A percentile compares a stretch with the other conserved stretches of the same genome.
Evolutionary conservation across 129 eudicot species (phyloP).

Genomic region (Gnaphalium uliginosum): DNA sequence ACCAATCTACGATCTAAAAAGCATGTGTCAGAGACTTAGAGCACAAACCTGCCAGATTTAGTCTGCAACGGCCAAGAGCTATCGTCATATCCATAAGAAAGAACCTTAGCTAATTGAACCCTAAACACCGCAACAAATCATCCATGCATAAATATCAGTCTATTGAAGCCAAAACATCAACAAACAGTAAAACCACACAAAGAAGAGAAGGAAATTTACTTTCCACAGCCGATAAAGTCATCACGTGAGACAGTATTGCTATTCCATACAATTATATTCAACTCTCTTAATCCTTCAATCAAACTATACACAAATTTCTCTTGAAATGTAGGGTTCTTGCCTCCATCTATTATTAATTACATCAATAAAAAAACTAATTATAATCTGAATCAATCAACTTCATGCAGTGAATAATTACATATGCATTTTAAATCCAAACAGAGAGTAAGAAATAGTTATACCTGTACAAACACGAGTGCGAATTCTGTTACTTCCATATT

Average conservation of each 20-base stretch:
- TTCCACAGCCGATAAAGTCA: conserved; percentile 85
- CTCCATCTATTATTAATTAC: conserved; percentile 68
- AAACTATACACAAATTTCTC: conserved; percentile 71
- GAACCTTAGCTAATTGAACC: conserved; percentile 61
- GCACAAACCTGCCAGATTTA: conserved; percentile 63
- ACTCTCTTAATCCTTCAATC: conserved; percentile 79
- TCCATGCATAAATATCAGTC: not conserved
- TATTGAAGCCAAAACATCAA: not conserved
- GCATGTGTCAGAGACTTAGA: not conserved
- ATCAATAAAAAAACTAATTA: not conserved
- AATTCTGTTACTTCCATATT: conserved; percentile 62
- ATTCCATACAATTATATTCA: conserved; percentile 72
- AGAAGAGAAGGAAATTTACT: conserved; percentile 40
- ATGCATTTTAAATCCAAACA: too few species aligned
- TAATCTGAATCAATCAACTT: not conserved
- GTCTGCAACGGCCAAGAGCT: conserved; percentile 70
- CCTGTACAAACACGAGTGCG: conserved; percentile 80
- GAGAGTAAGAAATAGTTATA: not conserved
- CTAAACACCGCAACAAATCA: conserved; percentile 33
- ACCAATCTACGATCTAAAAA: not conserved
- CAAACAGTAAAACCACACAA: conserved; percentile 1
- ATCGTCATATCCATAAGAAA: conserved; percentile 68
- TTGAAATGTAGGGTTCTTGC: conserved; percentile 80
- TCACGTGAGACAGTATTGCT: conserved; percentile 72
- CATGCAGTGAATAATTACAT: not conserved